phyloP scores from a whole-genome alignment of 805 yeast genomes.

The Ogataea salicorniae region DNA sequence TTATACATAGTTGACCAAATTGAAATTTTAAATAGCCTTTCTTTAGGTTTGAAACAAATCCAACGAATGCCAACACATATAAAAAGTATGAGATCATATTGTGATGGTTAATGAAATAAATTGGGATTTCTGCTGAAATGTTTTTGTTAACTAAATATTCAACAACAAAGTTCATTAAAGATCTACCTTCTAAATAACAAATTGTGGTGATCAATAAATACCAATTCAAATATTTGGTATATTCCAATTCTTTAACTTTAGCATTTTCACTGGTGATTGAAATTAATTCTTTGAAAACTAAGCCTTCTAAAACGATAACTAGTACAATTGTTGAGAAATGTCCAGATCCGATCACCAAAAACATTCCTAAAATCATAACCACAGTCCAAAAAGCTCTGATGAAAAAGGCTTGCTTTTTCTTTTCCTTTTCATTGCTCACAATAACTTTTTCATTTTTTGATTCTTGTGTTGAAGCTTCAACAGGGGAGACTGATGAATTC shows the following conservation, averaged over 20 bases:
- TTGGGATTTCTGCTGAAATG: slow-evolving; percentile 23
- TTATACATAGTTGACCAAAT: slow-evolving; percentile 87
- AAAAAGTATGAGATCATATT: slow-evolving; percentile 77
- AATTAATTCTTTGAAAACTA: slow-evolving; percentile 89
- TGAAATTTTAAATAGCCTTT: slow-evolving; percentile 89
- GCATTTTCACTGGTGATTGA: slow-evolving; percentile 74
- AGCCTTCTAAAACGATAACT: slow-evolving; percentile 68
- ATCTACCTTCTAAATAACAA: slow-evolving; percentile 84
- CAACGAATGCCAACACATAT: slow-evolving; percentile 81
- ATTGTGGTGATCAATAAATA: slow-evolving; percentile 83
- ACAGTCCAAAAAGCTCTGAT: slow-evolving; percentile 91
- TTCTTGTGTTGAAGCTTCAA: background rate
- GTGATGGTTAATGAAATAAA: slow-evolving; percentile 52
- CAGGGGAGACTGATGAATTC: background rate
- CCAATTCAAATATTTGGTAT: slow-evolving; percentile 85
- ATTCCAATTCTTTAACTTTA: slow-evolving; percentile 75
- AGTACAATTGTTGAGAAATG: slow-evolving; percentile 74
- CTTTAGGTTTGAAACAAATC: slow-evolving; percentile 83
- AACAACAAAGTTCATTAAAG: slow-evolving; percentile 53
- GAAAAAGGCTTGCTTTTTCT: slow-evolving; percentile 76
- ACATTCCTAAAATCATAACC: slow-evolving; percentile 78
- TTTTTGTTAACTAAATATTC: slow-evolving; percentile 25
- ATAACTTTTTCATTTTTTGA: slow-evolving; percentile 8
- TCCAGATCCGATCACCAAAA: slow-evolving; percentile 71
- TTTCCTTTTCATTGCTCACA: slow-evolving; percentile 41